phyloP scores from a whole-genome alignment of 2,329 filamentous ascomycete species.

The Rhynchosporium graminicola region DNA sequence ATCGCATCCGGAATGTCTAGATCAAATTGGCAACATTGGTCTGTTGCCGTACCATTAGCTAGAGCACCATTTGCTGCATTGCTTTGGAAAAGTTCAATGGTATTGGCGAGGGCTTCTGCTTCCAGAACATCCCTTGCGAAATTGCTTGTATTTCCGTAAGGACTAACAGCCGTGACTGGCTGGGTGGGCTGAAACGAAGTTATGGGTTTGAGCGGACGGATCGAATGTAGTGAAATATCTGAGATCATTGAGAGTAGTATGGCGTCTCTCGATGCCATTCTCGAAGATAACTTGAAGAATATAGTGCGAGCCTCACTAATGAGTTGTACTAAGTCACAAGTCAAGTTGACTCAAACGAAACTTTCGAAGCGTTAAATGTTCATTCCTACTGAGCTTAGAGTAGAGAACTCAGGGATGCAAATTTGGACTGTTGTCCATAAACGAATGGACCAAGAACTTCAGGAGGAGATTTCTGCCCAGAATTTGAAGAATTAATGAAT shows the following conservation, averaged over 20 bases:
- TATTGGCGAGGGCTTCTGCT: background rate
- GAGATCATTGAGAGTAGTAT: background rate
- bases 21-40: background rate
- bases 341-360: background rate
- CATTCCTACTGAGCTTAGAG: no score
- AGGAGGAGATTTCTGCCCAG: background rate
- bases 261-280: background rate
- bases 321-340: no score
- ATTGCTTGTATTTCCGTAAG: background rate
- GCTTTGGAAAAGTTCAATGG: background rate
- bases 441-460: background rate
- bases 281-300: background rate
- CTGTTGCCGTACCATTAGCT: background rate
- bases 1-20: background rate
- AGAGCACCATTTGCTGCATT: background rate
- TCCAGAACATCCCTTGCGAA: background rate
- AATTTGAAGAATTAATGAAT: background rate
- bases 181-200: background rate
- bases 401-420: no score
- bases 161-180: background rate
- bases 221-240: background rate
- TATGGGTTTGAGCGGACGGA: no score
- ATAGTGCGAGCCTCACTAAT: background rate
- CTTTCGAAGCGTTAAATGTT: background rate
- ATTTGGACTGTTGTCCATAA: no score